Evolutionary conservation across 73 alveolate species (phyloP), one percentile per base, ranked within the genome.

Genomic region (Tetrahymena elliotti): DNA sequence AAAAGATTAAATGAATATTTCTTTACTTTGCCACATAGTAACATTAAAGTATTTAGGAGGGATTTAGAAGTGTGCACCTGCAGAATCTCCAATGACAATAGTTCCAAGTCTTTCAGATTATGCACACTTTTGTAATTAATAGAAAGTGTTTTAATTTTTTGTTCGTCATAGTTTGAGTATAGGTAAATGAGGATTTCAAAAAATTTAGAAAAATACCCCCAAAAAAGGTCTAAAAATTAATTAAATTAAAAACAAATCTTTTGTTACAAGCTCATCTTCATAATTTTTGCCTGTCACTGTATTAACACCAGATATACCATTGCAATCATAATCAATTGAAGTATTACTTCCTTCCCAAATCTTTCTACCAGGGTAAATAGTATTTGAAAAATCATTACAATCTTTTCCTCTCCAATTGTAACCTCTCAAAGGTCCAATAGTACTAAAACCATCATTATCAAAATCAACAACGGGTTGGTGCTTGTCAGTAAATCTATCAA

Each of bases 341-440:
- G 53, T 20, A 31, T 68, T 68, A 83, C 95, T 39, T 22, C 53
- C 52, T 35, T 38, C 47, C 52, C 83, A 38, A 6, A 36, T 13
- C 88, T 68, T 68, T 68, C 88, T 68, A 20, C 95, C 95, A 41
- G 95, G 95, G 24, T 39, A 93, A 18, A 93, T 52, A 41, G 84
- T 41, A 9, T 41, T 93, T n/a, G 35, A 35, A 24, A 24, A 39
- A 11, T 93, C 95, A 41, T 93, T 35, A 20, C 95, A 93, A 27
- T 93, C 95, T 35, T 41, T 93, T 35, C 95, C 95, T 37, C 95
- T 37, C 95, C 95, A 93, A 83, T 93, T 37, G 39, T 52, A 41
- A 35, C 95, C 95, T 41, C 95, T 93, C n/a, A 93, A 83, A 35
- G 53, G 95, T 16, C 93, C 95, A 2, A 52, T 39, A 39, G 84